Percentiles rank a stretch among this genome's conserved stretches.
Evolutionary conservation across 768 basidiomycete species (phyloP).

Genomic region (Amanita pallidorosea): DNA sequence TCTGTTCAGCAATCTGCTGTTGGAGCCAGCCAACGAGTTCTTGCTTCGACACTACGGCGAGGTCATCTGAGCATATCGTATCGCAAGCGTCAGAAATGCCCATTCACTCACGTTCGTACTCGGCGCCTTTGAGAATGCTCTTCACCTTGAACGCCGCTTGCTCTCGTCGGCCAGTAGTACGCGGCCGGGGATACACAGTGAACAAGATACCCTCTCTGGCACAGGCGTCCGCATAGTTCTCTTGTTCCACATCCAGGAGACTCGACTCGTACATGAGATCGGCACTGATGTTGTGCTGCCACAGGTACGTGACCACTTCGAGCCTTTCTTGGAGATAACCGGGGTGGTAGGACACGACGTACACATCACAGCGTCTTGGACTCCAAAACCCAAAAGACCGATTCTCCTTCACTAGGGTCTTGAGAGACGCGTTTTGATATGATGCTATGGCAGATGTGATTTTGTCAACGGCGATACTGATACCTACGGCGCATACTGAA

Average conservation of each 20-base stretch:
- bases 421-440: slow-evolving; percentile 60
- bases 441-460: slow-evolving; percentile 59
- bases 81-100: not conserved
- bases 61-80: not conserved
- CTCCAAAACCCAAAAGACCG: slow-evolving; percentile 85
- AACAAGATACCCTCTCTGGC: slow-evolving; percentile 78
- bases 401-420: slow-evolving; percentile 63
- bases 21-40: slow-evolving; percentile 71
- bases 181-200: slow-evolving; percentile 38
- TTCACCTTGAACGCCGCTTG: slow-evolving; percentile 72
- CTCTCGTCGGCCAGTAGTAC: slow-evolving; percentile 38
- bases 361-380: slow-evolving; percentile 83
- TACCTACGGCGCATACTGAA: slow-evolving; percentile 52
- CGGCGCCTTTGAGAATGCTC: slow-evolving; percentile 69
- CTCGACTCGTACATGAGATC: slow-evolving; percentile 83
- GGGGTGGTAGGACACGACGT: slow-evolving; percentile 67
- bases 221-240: slow-evolving; percentile 58
- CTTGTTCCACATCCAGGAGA: slow-evolving; percentile 48
- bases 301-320: slow-evolving; percentile 65
- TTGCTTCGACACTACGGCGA: slow-evolving; percentile 34
- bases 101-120: slow-evolving; percentile 49
- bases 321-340: slow-evolving; percentile 71
- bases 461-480: slow-evolving; percentile 74
- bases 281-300: slow-evolving; percentile 75
- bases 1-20: slow-evolving; percentile 71